Evolutionary conservation across 1,284 basidiomycete species (phyloP).

Genomic region (Sporisorium iseilematis-ciliati): DNA sequence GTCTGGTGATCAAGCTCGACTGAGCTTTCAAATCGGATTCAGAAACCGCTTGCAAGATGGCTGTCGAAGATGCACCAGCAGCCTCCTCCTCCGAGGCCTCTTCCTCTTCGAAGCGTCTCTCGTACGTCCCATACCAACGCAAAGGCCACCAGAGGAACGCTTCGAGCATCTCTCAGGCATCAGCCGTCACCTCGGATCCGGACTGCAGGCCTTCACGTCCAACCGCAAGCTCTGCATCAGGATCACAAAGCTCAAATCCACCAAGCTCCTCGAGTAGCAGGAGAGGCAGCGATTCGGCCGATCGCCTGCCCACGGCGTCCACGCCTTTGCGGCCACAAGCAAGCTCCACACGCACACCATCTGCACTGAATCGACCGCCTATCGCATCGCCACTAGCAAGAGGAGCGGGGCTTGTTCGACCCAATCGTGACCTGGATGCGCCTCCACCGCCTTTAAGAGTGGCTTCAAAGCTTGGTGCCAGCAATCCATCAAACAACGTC

Average conservation of each 20-base stretch:
- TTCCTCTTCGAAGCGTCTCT: slow-evolving; percentile 42
- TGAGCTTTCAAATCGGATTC: background rate
- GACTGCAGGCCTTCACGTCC: background rate
- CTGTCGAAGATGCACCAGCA: slow-evolving; percentile 14
- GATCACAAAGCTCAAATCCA: slow-evolving; percentile 8
- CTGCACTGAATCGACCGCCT: slow-evolving; percentile 20
- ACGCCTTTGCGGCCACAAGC: slow-evolving; percentile 16
- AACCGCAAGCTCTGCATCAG: background rate
- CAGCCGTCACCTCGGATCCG: background rate
- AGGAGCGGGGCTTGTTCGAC: slow-evolving; percentile 23
- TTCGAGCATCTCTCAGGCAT: slow-evolving; percentile 27
- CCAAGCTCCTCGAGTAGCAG: slow-evolving; percentile 3
- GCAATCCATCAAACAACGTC: background rate
- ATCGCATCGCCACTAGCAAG: slow-evolving; percentile 27
- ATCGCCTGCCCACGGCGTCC: slow-evolving; percentile 7
- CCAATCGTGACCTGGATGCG: slow-evolving; percentile 33
- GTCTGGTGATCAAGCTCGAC: background rate
- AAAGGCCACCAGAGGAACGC: slow-evolving; percentile 32
- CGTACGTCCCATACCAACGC: slow-evolving; percentile 49
- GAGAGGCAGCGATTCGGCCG: slow-evolving; percentile 5
- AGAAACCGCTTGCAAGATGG: slow-evolving; percentile 7
- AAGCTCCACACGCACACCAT: slow-evolving; percentile 8
- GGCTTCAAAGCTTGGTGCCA: slow-evolving; percentile 36
- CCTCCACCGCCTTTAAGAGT: slow-evolving; percentile 44
- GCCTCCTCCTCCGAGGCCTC: slow-evolving; percentile 14